A percentile compares a stretch with the other conserved stretches of the same genome.
Conservation (phyloP, 305 asterid genomes). For the Ajuga reptans region DNA sequence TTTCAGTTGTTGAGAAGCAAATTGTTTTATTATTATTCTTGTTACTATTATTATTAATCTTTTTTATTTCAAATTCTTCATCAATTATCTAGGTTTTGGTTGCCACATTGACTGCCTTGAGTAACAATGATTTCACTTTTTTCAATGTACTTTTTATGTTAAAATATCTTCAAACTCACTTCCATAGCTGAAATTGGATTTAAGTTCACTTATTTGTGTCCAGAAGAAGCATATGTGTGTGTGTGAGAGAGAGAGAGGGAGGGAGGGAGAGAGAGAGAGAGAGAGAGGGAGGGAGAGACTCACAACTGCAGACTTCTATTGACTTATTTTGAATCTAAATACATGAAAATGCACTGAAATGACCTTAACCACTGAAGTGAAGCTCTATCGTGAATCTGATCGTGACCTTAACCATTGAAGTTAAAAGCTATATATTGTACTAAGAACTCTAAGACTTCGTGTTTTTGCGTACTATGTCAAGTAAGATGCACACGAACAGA, state of each 20-base stretch:
- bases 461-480: not conserved
- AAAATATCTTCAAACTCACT: not conserved
- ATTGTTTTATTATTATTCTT: no score
- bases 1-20: slow-evolving; percentile 5
- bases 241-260: no score
- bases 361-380: not conserved
- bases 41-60: no score
- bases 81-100: not conserved
- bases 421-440: not conserved
- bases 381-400: not conserved
- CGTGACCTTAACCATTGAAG: not conserved
- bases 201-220: not conserved
- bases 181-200: not conserved
- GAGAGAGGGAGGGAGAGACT: not conserved
- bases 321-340: not conserved
- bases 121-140: not conserved
- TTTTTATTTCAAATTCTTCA: not conserved
- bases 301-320: not conserved
- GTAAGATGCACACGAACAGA: not conserved
- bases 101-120: not conserved
- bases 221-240: not conserved
- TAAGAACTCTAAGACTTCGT: not conserved
- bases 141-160: not conserved
- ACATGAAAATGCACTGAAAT: not conserved
- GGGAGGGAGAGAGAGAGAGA: not conserved